phyloP scores from a whole-genome alignment of 2,329 filamentous ascomycete species.

The Claviceps quebecensis region DNA sequence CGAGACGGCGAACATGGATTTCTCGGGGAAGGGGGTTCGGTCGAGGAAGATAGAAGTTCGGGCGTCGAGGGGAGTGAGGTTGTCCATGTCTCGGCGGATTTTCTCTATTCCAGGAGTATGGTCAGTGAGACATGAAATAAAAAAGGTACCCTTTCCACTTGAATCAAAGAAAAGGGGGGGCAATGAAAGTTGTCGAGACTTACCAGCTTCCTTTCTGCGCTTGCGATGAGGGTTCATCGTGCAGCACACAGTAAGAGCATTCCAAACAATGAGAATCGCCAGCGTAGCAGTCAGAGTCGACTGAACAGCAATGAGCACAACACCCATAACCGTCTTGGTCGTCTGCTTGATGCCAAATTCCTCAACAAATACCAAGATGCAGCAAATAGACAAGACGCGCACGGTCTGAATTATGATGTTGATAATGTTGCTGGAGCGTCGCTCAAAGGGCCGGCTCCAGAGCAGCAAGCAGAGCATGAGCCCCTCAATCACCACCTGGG shows the following conservation, averaged over 20 bases:
- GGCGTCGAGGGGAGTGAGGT: conserved; percentile 73
- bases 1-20: conserved; percentile 29
- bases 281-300: conserved; percentile 68
- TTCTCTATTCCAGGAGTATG: conserved; percentile 43
- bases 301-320: conserved; percentile 89
- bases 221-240: conserved; percentile 83
- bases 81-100: conserved; percentile 60
- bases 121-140: conserved; percentile 1
- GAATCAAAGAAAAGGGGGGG: background rate
- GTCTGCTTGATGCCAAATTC: conserved; percentile 81
- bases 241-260: conserved; percentile 70
- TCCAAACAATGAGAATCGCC: conserved; percentile 77
- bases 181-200: conserved; percentile 19
- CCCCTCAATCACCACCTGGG: conserved; percentile 68
- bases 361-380: conserved; percentile 86
- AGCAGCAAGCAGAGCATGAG: conserved; percentile 66
- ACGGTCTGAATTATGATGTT: conserved; percentile 86
- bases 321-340: conserved; percentile 83
- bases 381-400: conserved; percentile 74
- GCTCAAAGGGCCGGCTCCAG: conserved; percentile 76
- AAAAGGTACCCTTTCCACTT: background rate
- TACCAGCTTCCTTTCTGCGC: conserved; percentile 80
- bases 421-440: conserved; percentile 79
- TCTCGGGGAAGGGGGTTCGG: conserved; percentile 22
- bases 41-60: conserved; percentile 75